Percentiles rank a stretch among this genome's conserved stretches.
phyloP scores from a whole-genome alignment of 805 yeast species.

The Kuraishia borneana region DNA sequence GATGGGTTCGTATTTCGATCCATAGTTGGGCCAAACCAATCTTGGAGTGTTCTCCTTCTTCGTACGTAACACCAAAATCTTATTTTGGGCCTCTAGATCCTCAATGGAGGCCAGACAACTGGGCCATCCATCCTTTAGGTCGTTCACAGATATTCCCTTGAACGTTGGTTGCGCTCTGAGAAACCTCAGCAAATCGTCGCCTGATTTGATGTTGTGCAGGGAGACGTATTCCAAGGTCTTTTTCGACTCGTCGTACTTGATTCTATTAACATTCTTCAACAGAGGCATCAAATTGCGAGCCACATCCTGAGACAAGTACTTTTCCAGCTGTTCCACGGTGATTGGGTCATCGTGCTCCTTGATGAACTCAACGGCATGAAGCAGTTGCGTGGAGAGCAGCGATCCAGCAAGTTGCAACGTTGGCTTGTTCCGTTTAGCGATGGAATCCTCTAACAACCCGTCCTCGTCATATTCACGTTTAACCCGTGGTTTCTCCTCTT shows the following conservation, averaged over 20 bases:
- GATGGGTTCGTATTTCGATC: slow-evolving; percentile 53
- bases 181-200: slow-evolving; percentile 64
- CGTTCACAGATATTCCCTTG: slow-evolving; percentile 75
- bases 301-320: slow-evolving; percentile 53
- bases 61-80: slow-evolving; percentile 75
- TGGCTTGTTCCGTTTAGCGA: slow-evolving; percentile 1
- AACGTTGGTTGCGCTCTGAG: slow-evolving; percentile 76
- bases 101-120: slow-evolving; percentile 74
- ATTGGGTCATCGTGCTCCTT: slow-evolving; percentile 65
- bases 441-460: not conserved
- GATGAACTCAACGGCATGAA: slow-evolving; percentile 85
- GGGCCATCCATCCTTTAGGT: slow-evolving; percentile 84
- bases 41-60: slow-evolving; percentile 93
- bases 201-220: slow-evolving; percentile 74
- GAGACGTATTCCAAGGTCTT: slow-evolving; percentile 80
- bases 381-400: slow-evolving; percentile 77
- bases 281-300: slow-evolving; percentile 57
- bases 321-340: slow-evolving; percentile 49
- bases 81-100: slow-evolving; percentile 65
- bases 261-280: slow-evolving; percentile 65
- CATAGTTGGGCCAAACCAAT: slow-evolving; percentile 74
- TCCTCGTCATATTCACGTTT: not conserved
- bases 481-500: not conserved
- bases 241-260: slow-evolving; percentile 50
- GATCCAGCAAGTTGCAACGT: slow-evolving; percentile 18